Evolutionary conservation across 2,329 filamentous ascomycete genomes (phyloP), one percentile per base, ranked within the genome.

Genomic region (Ophiobolus disseminans): DNA sequence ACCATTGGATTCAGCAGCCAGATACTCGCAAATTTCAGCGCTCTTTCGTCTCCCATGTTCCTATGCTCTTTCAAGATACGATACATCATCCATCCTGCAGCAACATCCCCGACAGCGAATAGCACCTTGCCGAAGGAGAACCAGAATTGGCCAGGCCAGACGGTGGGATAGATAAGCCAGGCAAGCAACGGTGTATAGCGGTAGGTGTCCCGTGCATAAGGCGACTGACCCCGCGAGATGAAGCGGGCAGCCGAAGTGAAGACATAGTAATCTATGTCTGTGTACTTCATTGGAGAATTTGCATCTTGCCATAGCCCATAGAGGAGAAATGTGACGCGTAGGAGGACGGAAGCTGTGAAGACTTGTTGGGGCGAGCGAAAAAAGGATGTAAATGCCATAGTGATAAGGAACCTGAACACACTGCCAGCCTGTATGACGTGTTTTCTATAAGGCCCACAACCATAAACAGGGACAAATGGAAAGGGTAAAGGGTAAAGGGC

Each of bases 1-100:
- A 97, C 94, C 92, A 99, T 97, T 0, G 94, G 94, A 66, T 99
- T 99, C 68, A 97, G 81, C 52, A 97, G 77, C 94, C 94, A 99
- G 30, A 97, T 88, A 58, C 87, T 86, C 1, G 92, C 88, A 64
- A 90, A 97, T 52, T 83, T 85, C 53, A 92, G 78, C 1, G 91
- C 90, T 48, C 58, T 63, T 57, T 62, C 65, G 44, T 72, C 70
- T 49, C 58, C 45, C 68, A 73, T 70, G 2, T 60, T 62, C 30
- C 57, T 67, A 53, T 57, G 70, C 17, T 62, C 70, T 13, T 72
- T 70, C 35, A 88, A 69, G 9, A 87, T 78, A 21, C 78, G 73
- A 30, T 83, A 77, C 48, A 94, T 86, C 40, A 96, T 76, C 83
- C 86, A 92, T 8, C 94, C 94, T 0, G 94, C 91, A 11, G 93